Percentiles rank a stretch among this genome's conserved stretches.
phyloP scores from a whole-genome alignment of 2,329 filamentous ascomycete genomes.

The Phyllosticta citriasiana region DNA sequence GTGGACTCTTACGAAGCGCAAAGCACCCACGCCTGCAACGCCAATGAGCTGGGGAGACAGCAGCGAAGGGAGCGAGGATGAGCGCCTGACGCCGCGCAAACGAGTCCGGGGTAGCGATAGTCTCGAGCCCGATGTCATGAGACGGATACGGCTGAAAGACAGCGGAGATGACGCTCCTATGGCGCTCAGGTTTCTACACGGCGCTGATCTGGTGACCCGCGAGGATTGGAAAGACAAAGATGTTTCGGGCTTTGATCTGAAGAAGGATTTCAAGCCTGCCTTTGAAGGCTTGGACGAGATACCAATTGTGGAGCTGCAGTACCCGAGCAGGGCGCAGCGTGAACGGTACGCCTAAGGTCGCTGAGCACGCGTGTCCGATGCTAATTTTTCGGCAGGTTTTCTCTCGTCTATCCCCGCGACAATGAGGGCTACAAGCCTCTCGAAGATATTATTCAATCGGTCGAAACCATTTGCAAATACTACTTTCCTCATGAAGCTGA shows the following conservation, averaged over 20 bases:
- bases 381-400: slow-evolving; percentile 42
- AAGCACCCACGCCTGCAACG: slow-evolving; percentile 7
- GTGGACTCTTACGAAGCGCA: slow-evolving; percentile 7
- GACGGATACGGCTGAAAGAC: slow-evolving; percentile 19
- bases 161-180: slow-evolving; percentile 13
- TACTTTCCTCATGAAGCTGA: slow-evolving; percentile 64
- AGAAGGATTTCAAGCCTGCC: slow-evolving; percentile 41
- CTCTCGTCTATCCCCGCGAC: slow-evolving; percentile 69
- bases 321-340: slow-evolving; percentile 62
- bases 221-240: slow-evolving; percentile 16
- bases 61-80: slow-evolving; percentile 7
- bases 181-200: slow-evolving; percentile 27
- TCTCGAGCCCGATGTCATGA: slow-evolving; percentile 25
- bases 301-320: slow-evolving; percentile 60
- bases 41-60: slow-evolving; percentile 2
- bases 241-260: slow-evolving; percentile 10
- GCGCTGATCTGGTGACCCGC: slow-evolving; percentile 32
- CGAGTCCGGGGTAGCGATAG: slow-evolving; percentile 27
- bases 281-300: slow-evolving; percentile 37
- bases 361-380: slow-evolving; percentile 18
- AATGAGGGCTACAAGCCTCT: slow-evolving; percentile 56
- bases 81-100: slow-evolving; percentile 16
- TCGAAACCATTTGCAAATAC: slow-evolving; percentile 53
- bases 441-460: slow-evolving; percentile 48
- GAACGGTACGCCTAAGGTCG: slow-evolving; percentile 48